Percentiles rank a stretch among this genome's conserved stretches.
Evolutionary conservation across 177 flowering plant species (phyloP).

Genomic region (Vitis hybrid): DNA sequence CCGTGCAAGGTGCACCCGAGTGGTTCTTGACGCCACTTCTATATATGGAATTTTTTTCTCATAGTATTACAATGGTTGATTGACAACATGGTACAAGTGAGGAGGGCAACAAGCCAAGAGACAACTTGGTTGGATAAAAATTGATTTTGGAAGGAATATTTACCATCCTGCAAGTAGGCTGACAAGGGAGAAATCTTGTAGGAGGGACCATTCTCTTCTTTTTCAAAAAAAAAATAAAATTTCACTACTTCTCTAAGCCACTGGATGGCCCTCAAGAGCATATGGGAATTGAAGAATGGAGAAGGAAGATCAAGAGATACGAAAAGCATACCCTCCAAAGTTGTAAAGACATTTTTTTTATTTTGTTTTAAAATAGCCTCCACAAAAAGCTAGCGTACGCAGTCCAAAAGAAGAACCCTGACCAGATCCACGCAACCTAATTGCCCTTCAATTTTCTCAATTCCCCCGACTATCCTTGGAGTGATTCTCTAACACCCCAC

Average conservation of each 20-base stretch:
- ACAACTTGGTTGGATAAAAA: too few species aligned
- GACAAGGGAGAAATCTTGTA: background rate
- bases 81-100: too few species aligned
- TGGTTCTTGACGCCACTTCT: too few species aligned
- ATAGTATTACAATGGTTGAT: too few species aligned
- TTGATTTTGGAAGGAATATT: too few species aligned
- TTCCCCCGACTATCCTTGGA: conserved; percentile 12
- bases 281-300: background rate
- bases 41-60: too few species aligned
- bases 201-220: too few species aligned
- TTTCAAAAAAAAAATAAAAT: too few species aligned
- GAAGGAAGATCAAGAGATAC: conserved; percentile 4
- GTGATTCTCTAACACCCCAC: too few species aligned
- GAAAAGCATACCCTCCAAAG: conserved; percentile 18
- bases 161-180: too few species aligned
- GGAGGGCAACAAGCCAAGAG: too few species aligned
- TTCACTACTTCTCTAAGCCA: background rate
- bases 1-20: too few species aligned
- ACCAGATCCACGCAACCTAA: conserved; percentile 38
- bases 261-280: conserved; percentile 26
- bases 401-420: conserved; percentile 59
- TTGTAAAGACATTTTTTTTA: background rate
- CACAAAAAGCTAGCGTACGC: conserved; percentile 52
- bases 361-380: background rate
- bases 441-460: conserved; percentile 15